Conservation (phyloP, 495 filamentous ascomycete species). For the Aspergillus campestris region DNA sequence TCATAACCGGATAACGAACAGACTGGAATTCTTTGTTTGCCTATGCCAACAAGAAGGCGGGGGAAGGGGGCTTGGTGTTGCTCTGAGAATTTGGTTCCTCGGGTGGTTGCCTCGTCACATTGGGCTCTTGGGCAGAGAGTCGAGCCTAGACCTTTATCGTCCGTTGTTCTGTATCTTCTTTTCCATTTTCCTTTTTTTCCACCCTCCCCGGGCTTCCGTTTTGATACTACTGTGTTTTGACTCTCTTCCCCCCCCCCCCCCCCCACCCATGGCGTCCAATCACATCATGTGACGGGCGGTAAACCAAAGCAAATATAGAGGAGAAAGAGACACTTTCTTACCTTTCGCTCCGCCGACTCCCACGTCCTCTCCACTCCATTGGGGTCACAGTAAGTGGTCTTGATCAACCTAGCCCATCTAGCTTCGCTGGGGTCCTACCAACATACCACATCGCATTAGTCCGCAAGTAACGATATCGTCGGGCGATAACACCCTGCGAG, state of each 20-base stretch:
- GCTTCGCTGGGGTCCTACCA: conserved; percentile 47
- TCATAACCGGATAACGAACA: not conserved
- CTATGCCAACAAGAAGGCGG: not conserved
- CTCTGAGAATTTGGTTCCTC: no score
- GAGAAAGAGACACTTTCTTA: conserved; percentile 12
- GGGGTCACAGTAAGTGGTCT: conserved; percentile 66
- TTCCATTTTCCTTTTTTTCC: not conserved
- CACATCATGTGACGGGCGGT: not conserved
- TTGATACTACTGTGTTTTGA: no score
- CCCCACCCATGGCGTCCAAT: not conserved
- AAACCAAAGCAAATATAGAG: not conserved
- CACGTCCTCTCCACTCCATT: conserved; percentile 61
- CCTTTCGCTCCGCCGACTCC: conserved; percentile 71
- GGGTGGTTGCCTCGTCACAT: no score
- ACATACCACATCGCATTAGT: not conserved
- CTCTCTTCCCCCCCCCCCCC: no score
- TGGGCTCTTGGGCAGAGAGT: no score
- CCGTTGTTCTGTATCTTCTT: not conserved
- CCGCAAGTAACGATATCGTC: not conserved
- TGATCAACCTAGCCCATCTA: conserved; percentile 65
- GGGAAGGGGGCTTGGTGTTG: no score
- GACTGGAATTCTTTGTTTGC: conserved; percentile 3
- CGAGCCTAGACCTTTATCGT: no score
- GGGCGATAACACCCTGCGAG: no score
- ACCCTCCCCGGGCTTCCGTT: no score